Evolutionary conservation across 352 stramenopile species (phyloP), one percentile per base, ranked within the genome.

Genomic region (Globisporangium sylvaticum): DNA sequence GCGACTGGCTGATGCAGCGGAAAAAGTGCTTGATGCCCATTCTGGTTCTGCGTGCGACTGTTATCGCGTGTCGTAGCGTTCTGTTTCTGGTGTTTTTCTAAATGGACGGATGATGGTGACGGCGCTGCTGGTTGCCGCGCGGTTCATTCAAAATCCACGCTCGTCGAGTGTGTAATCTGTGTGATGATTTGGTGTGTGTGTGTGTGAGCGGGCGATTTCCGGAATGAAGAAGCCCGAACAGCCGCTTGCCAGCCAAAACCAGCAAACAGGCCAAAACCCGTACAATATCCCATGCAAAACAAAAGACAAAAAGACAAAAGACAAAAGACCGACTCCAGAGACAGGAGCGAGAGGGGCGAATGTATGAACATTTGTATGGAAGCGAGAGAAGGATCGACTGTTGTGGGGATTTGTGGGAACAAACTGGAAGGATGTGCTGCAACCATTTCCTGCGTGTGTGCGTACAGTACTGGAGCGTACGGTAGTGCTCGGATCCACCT

Each of bases 11-110:
- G 55, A 69, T 44, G 46, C 64, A 64, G 56, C 64, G 64, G 46
- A 69, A 69, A 48, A 69, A 69, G 56, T 63, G 64, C 56, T 63
- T 63, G 46, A 69, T 32, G 18, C 64, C 64, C 64, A 69, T 68
- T 55, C 22, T 60, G 37, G 20, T 18, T 46, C 37, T 46, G 37
- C n/a, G n/a, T n/a, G n/a, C n/a, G n/a, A n/a, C n/a, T n/a, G n/a
- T n/a, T n/a, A n/a, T n/a, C n/a, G n/a, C n/a, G n/a, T n/a, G n/a
- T n/a, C n/a, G n/a, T n/a, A n/a, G n/a, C n/a, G n/a, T n/a, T n/a
- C n/a, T 60, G 37, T 46, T 18, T 46, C 37, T 46, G 37, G 3
- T 46, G 37, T 46, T 46, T 46, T 46, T 46, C 37, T 18, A 46
- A 20, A 46, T 46, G 12, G 37, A 20, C 37, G 34, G 34, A 42